A percentile compares a stretch with the other conserved stretches of the same genome.
Evolutionary conservation across 352 stramenopile genomes (phyloP).

Genomic region (Phytophthora syringae): DNA sequence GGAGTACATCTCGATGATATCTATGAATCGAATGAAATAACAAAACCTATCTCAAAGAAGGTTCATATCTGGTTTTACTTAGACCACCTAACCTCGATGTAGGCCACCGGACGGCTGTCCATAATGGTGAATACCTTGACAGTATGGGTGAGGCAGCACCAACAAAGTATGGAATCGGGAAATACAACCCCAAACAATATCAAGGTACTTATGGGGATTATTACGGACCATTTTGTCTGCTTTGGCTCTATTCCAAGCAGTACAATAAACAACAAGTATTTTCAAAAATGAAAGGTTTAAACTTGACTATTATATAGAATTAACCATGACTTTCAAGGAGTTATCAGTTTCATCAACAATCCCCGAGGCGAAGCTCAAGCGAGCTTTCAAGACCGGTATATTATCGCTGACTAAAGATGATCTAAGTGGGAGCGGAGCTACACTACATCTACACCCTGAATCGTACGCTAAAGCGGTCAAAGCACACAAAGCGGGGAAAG

Average conservation of each 20-base stretch:
- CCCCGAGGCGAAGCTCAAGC: background rate
- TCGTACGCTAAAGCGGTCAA: slow-evolving; percentile 16
- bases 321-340: slow-evolving; percentile 10
- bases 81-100: slow-evolving; percentile 16
- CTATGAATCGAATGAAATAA: slow-evolving; percentile 17
- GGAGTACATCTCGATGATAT: slow-evolving; percentile 6
- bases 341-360: no score
- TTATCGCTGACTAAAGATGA: slow-evolving; percentile 10
- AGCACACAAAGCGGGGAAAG: slow-evolving; percentile 1
- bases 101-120: slow-evolving; percentile 13
- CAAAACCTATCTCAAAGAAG: slow-evolving; percentile 4
- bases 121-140: slow-evolving; percentile 26
- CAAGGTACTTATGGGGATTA: slow-evolving; percentile 19
- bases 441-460: slow-evolving; percentile 23
- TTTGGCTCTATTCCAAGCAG: slow-evolving; percentile 26
- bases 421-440: slow-evolving; percentile 5
- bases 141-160: slow-evolving; percentile 17
- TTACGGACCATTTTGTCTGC: slow-evolving; percentile 15
- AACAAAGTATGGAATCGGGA: slow-evolving; percentile 7
- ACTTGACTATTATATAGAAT: slow-evolving; percentile 23
- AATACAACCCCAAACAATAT: slow-evolving; percentile 22
- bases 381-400: slow-evolving; percentile 7
- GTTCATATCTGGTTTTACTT: slow-evolving; percentile 23
- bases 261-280: slow-evolving; percentile 12
- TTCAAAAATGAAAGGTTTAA: slow-evolving; percentile 24